A percentile compares a stretch with the other conserved stretches of the same genome.
phyloP scores from a whole-genome alignment of 2,329 filamentous ascomycete genomes.

The Scopulariopsis brevicaulis region DNA sequence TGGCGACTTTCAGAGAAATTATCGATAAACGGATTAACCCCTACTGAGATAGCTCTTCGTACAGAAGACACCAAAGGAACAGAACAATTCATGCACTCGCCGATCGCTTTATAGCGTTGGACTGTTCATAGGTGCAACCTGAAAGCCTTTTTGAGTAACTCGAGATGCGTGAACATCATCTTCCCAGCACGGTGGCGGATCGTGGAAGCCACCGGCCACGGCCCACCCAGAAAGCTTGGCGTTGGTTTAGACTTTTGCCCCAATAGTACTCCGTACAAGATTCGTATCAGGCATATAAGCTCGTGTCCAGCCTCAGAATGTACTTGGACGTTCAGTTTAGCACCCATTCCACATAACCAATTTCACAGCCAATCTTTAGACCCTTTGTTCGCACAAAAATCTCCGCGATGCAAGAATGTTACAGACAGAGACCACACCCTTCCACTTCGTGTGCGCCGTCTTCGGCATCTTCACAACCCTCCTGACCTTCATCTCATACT shows the following conservation, averaged over 20 bases:
- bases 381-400: background rate
- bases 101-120: too few relatives aligned
- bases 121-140: too few relatives aligned
- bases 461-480: background rate
- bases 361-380: background rate
- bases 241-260: background rate
- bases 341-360: background rate
- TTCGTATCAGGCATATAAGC: background rate
- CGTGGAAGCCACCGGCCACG: background rate
- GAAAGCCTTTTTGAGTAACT: too few relatives aligned
- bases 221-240: background rate
- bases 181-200: too few relatives aligned
- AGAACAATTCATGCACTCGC: too few relatives aligned
- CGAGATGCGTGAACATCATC: too few relatives aligned
- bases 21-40: too few relatives aligned
- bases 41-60: too few relatives aligned
- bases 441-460: background rate
- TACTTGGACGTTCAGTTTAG: background rate
- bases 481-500: background rate
- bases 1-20: too few relatives aligned
- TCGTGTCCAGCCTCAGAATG: background rate
- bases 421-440: background rate
- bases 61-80: too few relatives aligned
- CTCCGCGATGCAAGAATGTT: background rate
- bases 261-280: background rate